Percentiles rank a stretch among this genome's conserved stretches.
These are phyloP conservation scores for Hypomyces perniciosus DNA, from an alignment of 2,329 filamentous ascomycete genomes.

Conservation along the genomic window DNA sequence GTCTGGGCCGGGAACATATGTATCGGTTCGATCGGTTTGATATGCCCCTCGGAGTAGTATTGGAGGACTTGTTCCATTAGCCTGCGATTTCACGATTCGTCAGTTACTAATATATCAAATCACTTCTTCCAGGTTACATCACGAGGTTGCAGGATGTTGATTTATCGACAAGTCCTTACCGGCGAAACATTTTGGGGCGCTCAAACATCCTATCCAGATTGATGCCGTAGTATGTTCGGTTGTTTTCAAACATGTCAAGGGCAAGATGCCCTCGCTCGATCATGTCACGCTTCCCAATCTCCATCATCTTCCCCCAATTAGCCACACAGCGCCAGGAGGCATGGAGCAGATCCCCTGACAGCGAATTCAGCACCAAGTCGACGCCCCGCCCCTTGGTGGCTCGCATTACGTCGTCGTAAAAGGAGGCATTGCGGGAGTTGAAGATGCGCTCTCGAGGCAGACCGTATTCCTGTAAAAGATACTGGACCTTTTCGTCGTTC, in stretches of 20 bases:
- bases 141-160: background rate
- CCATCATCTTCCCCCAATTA: slow-evolving; percentile 37
- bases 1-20: slow-evolving; percentile 13
- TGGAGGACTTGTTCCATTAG: background rate
- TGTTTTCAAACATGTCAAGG: slow-evolving; percentile 38
- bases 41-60: slow-evolving; percentile 1
- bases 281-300: slow-evolving; percentile 41
- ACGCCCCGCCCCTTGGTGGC: slow-evolving; percentile 27
- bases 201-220: slow-evolving; percentile 17
- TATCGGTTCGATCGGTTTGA: slow-evolving; percentile 10
- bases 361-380: slow-evolving; percentile 35
- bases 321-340: slow-evolving; percentile 40
- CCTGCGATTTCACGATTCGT: background rate
- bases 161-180: background rate
- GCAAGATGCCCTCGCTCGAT: slow-evolving; percentile 33
- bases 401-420: slow-evolving; percentile 23
- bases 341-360: slow-evolving; percentile 36
- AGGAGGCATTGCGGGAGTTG: slow-evolving; percentile 26
- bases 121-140: background rate
- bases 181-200: background rate
- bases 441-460: slow-evolving; percentile 30
- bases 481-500: slow-evolving; percentile 28
- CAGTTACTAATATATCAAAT: background rate
- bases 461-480: slow-evolving; percentile 25
- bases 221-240: slow-evolving; percentile 29